Conservation (phyloP, 106 monocot genomes). For the Xerophyta viscosa region DNA sequence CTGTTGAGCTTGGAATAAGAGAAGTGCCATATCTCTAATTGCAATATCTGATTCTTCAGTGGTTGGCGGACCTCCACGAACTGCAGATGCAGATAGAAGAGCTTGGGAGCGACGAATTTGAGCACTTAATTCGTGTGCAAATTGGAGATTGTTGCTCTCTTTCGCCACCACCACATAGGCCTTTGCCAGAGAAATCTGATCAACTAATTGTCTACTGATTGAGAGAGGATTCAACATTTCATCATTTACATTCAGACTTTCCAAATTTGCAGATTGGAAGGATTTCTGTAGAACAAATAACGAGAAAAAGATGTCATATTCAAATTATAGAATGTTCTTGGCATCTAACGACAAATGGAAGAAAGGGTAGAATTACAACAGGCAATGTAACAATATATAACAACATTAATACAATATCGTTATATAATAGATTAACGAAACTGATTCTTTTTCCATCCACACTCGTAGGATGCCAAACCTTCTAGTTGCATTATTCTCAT, state of each 20-base stretch:
- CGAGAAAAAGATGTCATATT: not conserved
- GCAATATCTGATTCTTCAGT: slow-evolving; percentile 31
- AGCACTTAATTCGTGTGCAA: slow-evolving; percentile 40
- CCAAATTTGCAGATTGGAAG: slow-evolving; percentile 14
- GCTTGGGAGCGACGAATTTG: slow-evolving; percentile 49
- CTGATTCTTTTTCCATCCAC: no score
- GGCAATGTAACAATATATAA: not conserved
- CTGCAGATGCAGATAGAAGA: slow-evolving; percentile 41
- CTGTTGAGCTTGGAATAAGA: slow-evolving; percentile 63
- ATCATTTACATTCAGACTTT: slow-evolving; percentile 46
- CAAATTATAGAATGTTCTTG: not conserved
- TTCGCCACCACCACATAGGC: slow-evolving; percentile 46
- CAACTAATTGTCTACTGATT: slow-evolving; percentile 48
- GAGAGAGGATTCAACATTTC: slow-evolving; percentile 63
- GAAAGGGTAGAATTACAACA: not conserved
- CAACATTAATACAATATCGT: not conserved
- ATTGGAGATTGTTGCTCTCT: slow-evolving; percentile 65
- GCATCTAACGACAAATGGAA: not conserved
- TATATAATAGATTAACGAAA: no score
- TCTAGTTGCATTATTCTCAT: no score
- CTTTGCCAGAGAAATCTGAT: slow-evolving; percentile 80
- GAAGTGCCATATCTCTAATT: slow-evolving; percentile 50
- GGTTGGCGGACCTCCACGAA: slow-evolving; percentile 10
- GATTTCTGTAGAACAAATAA: slow-evolving; percentile 24
- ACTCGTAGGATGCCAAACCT: no score